These are phyloP conservation scores for Suhomyces faveliae DNA, from an alignment of 805 yeast species.

Conservation along the genomic window DNA sequence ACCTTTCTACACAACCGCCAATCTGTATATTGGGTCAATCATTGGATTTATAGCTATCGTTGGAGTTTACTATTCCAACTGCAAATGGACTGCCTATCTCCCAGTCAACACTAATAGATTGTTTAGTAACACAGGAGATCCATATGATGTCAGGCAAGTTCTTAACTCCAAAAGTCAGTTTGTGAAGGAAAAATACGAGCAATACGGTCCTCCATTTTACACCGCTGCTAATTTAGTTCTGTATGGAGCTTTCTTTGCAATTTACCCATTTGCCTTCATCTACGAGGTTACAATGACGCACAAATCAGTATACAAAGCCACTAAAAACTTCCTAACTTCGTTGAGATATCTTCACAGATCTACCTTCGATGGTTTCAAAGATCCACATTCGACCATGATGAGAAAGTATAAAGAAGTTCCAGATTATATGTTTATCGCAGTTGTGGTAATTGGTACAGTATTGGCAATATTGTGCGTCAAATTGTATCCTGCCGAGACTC, in stretches of 20 bases:
- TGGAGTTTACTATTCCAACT: conserved; percentile 20
- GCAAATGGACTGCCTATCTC: conserved; percentile 18
- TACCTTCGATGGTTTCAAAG: conserved; percentile 32
- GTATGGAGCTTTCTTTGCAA: conserved; percentile 16
- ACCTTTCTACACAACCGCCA: conserved; percentile 40
- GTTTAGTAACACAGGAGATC: conserved; percentile 20
- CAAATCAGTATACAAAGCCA: conserved; percentile 4
- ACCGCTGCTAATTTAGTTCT: conserved; percentile 17
- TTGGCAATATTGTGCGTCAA: conserved; percentile 32
- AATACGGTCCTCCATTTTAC: conserved; percentile 19
- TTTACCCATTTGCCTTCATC: conserved; percentile 24
- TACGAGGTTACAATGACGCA: conserved; percentile 11
- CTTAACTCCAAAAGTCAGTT: conserved; percentile 14
- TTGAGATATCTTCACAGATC: conserved; percentile 16
- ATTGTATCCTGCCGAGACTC: conserved; percentile 33
- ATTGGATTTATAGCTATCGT: conserved; percentile 15
- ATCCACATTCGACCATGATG: conserved; percentile 35
- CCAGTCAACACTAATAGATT: conserved; percentile 19
- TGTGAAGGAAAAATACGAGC: conserved; percentile 13
- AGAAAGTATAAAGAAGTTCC: conserved; percentile 34
- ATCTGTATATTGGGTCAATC: conserved; percentile 16
- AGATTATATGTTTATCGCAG: conserved; percentile 27
- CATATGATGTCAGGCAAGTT: conserved; percentile 14
- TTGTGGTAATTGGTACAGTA: conserved; percentile 27
- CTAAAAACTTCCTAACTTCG: conserved; percentile 3